Base-by-base conservation (phyloP, 805 yeast genomes). In the Komagataella mondaviorum region DNA sequence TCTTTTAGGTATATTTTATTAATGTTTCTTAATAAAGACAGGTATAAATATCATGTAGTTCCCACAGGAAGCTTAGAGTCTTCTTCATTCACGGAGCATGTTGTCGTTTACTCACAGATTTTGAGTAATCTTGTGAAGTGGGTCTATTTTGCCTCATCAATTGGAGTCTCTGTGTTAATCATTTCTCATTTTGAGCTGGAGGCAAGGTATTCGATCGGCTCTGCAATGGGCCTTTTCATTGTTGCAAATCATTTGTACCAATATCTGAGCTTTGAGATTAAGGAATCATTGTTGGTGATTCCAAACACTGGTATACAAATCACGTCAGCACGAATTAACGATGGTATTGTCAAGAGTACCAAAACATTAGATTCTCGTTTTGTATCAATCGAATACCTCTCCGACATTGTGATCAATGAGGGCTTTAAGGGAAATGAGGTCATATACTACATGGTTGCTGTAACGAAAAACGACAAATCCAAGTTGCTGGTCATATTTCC, bases 341-440 rank as follows among this genome's bases (percentile, higher is more conserved):
- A 30, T 10, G 39, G 39, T 30, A 30, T 30, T 30, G 12, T 14
- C n/a, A 30, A 14, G 39, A 30, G 39, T 14, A 10, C n/a, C 39
- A 30, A 30, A 30, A 30, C 39, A 30, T 30, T 30, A 30, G 39
- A 30, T 30, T 30, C 39, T 8, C 59, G 66, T 23, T 83, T 86
- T 60, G 72, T 83, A 8, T 83, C 89, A 0, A 64, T 71, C 44
- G 76, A 73, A 48, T 69, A 70, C 47, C 72, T 86, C 50, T 72
- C 76, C 3, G 91, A 85, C 61, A 63, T 86, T 8, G 76, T 84
- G 0, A 80, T 87, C 23, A 85, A 85, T 60, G 95, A 87, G 63
- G 90, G 86, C 0, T 85, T 87, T 60, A 71, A 71, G 51, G 83
- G 83, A 5, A 76, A 80, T 55, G 81, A 81, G 55, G 88, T 85